Base-by-base conservation (phyloP, 139 green algal species). In the Coelastrella sp. region DNA sequence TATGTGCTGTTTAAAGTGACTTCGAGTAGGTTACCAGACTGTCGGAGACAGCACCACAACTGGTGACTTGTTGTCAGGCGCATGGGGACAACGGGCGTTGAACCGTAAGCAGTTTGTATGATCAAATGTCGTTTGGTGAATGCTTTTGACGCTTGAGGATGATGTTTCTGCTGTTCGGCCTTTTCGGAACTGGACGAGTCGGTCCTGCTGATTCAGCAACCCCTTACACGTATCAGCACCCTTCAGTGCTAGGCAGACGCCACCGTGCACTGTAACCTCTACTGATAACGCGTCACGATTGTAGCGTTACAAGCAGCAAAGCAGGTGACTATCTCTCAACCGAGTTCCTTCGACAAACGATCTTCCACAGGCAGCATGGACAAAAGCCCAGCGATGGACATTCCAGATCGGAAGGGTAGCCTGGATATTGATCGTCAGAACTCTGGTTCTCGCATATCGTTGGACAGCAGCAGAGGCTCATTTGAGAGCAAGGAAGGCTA, bases 401-500 rank as follows among this genome's bases (percentile, higher is more conserved):
- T 76, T 25, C 68, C 68, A 76, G 68, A 19, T 19, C 68, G 68
- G 4, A 76, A 24, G 24, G 68, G 19, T 19, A 76, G 68, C 68
- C 7, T 76, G 19, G 68, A 76, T 19, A 17, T 76, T 25, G 17
- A 76, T 24, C 68, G 68, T 24, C 17, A 27, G 19, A 8, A 76
- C 8, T 27, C 8, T 19, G 15, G 15, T 27, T 76, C 68, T 5
- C 68, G 68, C 17, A 27, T 8, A 17, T 76, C 68, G 7, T 4
- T 76, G 68, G 68, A 76, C 68, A 76, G 68, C 68, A 76, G 68
- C 68, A 76, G 68, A 24, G 68, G 68, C 68, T 76, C 68, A 17
- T 76, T 76, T 24, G 68, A 76, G 15, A 76, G 68, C 68, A 76
- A 25, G 68, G 68, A 76, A 12, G 63, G 12, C 15, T 76, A 76